phyloP scores from a whole-genome alignment of 257 asterid genomes.

The Nicotiana attenuata region DNA sequence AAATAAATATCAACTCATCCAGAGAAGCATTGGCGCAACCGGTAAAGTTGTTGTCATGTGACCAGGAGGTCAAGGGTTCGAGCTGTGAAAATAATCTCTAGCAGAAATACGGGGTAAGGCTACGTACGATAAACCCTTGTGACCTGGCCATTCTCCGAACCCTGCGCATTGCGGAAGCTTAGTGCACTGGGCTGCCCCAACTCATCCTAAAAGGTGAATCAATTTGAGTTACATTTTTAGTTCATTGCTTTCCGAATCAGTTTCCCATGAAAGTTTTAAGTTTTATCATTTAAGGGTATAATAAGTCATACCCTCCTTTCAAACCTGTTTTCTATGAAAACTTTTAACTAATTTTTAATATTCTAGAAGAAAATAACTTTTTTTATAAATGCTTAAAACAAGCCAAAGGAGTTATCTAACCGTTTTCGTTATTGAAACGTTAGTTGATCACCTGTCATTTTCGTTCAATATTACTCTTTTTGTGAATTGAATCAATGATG shows the following conservation, averaged over 20 bases:
- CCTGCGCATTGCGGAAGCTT: too few species aligned
- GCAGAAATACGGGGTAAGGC: too few species aligned
- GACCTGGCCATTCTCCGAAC: accelerated
- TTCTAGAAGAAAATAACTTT: neutral
- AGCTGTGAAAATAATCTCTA: too few species aligned
- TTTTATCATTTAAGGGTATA: neutral
- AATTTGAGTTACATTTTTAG: neutral
- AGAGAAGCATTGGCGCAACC: too few species aligned
- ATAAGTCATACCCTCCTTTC: neutral
- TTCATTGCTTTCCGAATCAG: neutral
- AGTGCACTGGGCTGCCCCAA: too few species aligned
- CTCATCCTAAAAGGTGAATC: neutral
- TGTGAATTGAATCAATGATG: neutral
- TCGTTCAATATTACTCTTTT: neutral
- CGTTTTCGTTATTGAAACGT: neutral
- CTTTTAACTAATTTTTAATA: neutral
- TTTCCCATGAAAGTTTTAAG: neutral
- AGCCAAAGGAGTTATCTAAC: neutral
- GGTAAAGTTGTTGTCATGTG: too few species aligned
- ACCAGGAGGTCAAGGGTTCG: too few species aligned
- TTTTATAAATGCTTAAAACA: neutral
- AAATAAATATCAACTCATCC: too few species aligned
- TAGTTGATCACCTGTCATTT: neutral
- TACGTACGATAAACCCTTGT: too few species aligned
- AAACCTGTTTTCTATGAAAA: neutral